phyloP scores from a whole-genome alignment of 2,329 filamentous ascomycete species.

The Alternaria longipes region DNA sequence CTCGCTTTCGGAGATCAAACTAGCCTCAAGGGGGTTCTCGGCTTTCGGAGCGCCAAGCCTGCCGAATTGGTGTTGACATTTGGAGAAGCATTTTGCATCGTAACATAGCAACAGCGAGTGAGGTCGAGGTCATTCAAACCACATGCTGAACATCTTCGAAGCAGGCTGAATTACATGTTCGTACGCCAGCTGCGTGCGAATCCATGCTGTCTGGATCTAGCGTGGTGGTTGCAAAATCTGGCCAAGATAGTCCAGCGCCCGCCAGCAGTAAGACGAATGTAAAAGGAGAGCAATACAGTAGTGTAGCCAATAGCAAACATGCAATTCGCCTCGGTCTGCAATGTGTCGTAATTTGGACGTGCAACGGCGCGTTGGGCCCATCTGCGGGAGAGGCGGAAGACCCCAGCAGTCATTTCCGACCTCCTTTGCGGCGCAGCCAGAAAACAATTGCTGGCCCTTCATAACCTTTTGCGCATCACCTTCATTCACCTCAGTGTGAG shows the following conservation, averaged over 20 bases:
- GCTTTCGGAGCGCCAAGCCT: slow-evolving; percentile 9
- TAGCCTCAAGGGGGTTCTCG: slow-evolving; percentile 2
- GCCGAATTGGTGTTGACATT: neutral
- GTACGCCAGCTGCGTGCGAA: neutral
- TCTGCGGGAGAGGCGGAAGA: slow-evolving; percentile 41
- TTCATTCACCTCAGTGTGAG: slow-evolving; percentile 26
- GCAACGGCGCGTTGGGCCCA: slow-evolving; percentile 28
- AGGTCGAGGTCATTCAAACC: neutral
- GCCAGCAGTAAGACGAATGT: slow-evolving; percentile 6
- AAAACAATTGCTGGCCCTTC: slow-evolving; percentile 37
- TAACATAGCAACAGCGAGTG: neutral
- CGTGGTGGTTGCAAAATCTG: slow-evolving; percentile 11
- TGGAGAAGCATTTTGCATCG: neutral
- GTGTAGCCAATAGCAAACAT: slow-evolving; percentile 26
- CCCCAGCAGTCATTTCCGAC: slow-evolving; percentile 46
- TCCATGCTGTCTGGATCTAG: neutral
- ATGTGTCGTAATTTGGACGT: slow-evolving; percentile 31
- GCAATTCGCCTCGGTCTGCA: slow-evolving; percentile 32
- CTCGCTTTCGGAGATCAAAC: neutral
- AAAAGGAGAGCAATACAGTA: slow-evolving; percentile 9
- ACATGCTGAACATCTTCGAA: neutral
- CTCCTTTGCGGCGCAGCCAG: slow-evolving; percentile 46
- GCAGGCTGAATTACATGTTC: neutral
- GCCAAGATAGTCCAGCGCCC: slow-evolving; percentile 17
- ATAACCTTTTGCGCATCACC: slow-evolving; percentile 29